Evolutionary conservation across 2,329 filamentous ascomycete genomes (phyloP), one percentile per base, ranked within the genome.

Genomic region (Beauveria sp.): DNA sequence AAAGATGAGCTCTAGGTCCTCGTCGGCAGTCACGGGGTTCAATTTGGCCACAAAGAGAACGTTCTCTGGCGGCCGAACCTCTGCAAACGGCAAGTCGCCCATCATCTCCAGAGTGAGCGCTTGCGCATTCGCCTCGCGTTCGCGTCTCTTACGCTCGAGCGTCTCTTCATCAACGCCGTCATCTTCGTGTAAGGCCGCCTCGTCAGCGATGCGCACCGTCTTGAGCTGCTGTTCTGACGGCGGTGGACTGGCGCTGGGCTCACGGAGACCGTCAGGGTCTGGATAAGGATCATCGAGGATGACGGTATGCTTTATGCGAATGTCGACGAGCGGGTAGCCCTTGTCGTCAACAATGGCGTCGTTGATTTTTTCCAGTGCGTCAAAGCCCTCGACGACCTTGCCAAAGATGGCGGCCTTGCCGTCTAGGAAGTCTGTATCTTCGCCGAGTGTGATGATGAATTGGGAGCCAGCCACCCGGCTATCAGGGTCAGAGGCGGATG

Each of bases 41-140:
- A 99, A 81, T 73, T 99, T 99, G 87, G 95, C 99, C 49, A 99
- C 93, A 71, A 99, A 99, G 2, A 99, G 81, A 16, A 99, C 87
- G 73, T 99, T 98, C 77, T 99, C 95, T 0, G 95, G 95, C 5
- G 95, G 95, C 69, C 93, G 96, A 68, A 99, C 93, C 75, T 99
- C 95, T 63, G 95, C 95, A 74, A 97, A 99, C 5, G 95, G 95
- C 62, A 99, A 79, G 73, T 99, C 95, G 49, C 95, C 95, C 75
- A 99, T 95, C 87, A 99, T 96, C 77, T 99, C 95, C 53, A 99
- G 81, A 1, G 93, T 98, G 69, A 99, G 78, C 1, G 95, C 95
- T 74, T 98, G 95, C 0, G 93, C 93, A 64, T 93, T 86, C 6
- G 95, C 95, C 73, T 99, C 95, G 30, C 91, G 85, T 72, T 98